phyloP scores from a whole-genome alignment of 1,284 basidiomycete genomes.

The Leccinum pachyderme region DNA sequence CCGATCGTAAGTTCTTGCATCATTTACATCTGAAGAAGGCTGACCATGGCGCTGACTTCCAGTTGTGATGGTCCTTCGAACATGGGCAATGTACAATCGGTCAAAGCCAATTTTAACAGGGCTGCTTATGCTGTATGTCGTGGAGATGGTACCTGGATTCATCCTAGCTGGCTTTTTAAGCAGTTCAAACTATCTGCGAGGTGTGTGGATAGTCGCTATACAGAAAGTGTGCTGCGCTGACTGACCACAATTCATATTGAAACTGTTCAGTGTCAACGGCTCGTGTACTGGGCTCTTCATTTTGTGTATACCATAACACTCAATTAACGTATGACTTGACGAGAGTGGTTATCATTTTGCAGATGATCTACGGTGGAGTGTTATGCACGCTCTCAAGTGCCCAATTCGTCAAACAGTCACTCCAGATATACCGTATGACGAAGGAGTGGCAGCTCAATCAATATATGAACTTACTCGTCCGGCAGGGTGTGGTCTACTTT shows the following conservation, averaged over 20 bases:
- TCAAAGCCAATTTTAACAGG: neutral
- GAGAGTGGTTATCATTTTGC: neutral
- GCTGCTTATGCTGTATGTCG: neutral
- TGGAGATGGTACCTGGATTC: neutral
- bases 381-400: neutral
- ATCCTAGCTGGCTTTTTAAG: neutral
- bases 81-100: neutral
- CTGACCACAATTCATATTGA: too few relatives aligned
- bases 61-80: neutral
- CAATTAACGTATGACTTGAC: neutral
- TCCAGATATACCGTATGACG: neutral
- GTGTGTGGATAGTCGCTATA: neutral
- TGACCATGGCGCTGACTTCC: too few relatives aligned
- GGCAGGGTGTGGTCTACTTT: neutral
- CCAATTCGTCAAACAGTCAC: neutral
- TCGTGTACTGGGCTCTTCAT: too few relatives aligned
- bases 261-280: neutral
- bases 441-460: neutral
- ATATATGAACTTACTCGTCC: neutral
- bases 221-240: neutral
- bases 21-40: neutral
- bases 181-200: neutral
- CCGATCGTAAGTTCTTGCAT: constrained; percentile 8
- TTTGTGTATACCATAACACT: neutral
- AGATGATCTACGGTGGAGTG: neutral